Conservation (phyloP, 352 stramenopile genomes). For the Globisporangium paddicum region DNA sequence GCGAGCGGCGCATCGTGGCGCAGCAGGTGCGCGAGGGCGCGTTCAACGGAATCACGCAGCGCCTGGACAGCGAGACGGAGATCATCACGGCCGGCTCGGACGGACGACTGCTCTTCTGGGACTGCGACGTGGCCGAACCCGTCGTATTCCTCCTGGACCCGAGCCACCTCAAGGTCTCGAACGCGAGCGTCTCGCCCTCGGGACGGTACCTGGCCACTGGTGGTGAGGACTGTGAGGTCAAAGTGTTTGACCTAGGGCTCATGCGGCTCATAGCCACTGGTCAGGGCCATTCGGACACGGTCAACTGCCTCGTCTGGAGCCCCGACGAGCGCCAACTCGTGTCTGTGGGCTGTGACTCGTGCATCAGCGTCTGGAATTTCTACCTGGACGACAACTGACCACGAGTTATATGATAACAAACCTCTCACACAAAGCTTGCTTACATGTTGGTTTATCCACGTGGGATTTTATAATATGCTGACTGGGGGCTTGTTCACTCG, state of each 20-base stretch:
- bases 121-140: conserved; percentile 85
- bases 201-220: conserved; percentile 76
- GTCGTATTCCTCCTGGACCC: conserved; percentile 50
- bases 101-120: conserved; percentile 86
- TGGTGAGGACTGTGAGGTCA: conserved; percentile 79
- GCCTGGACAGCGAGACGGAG: conserved; percentile 87
- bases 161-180: conserved; percentile 34
- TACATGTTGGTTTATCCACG: not conserved
- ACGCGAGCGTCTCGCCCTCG: conserved; percentile 52
- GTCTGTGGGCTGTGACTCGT: conserved; percentile 84
- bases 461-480: conserved; percentile 2
- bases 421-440: not conserved
- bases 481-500: not conserved
- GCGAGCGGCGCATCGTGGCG: conserved; percentile 69
- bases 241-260: conserved; percentile 60
- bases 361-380: conserved; percentile 92
- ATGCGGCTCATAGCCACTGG: conserved; percentile 45
- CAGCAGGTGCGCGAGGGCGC: conserved; percentile 76
- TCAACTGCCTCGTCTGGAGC: conserved; percentile 82
- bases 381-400: conserved; percentile 35
- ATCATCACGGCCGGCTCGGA: conserved; percentile 84
- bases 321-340: conserved; percentile 91
- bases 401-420: not conserved
- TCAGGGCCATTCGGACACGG: conserved; percentile 62
- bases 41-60: conserved; percentile 84